phyloP scores from a whole-genome alignment of 2,329 filamentous ascomycete species.

The Penicillium sclerotiorum region DNA sequence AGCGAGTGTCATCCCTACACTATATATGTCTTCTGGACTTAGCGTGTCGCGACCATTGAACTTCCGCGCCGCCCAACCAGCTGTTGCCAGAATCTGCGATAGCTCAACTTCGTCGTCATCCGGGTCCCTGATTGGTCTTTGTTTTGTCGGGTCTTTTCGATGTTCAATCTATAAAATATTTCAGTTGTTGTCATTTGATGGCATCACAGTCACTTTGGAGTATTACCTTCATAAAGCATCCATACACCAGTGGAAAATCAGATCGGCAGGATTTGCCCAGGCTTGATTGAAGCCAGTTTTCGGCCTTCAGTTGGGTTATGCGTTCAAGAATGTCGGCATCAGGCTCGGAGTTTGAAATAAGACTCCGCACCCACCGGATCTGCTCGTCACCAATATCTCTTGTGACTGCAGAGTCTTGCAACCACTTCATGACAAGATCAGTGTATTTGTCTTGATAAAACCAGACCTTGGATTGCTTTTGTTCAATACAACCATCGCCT shows the following conservation, averaged over 20 bases:
- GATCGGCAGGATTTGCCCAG: background rate
- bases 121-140: too few relatives aligned
- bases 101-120: too few relatives aligned
- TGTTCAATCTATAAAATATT: too few relatives aligned
- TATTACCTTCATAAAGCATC: background rate
- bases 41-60: too few relatives aligned
- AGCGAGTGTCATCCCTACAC: too few relatives aligned
- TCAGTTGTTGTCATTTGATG: too few relatives aligned
- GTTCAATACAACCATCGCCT: too few relatives aligned
- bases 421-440: slow-evolving; percentile 23
- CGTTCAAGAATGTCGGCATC: slow-evolving; percentile 30
- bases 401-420: slow-evolving; percentile 29
- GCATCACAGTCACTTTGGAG: background rate
- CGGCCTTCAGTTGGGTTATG: slow-evolving; percentile 4
- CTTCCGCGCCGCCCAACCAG: too few relatives aligned
- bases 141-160: too few relatives aligned
- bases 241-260: background rate
- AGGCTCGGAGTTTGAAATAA: slow-evolving; percentile 26
- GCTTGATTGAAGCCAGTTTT: background rate
- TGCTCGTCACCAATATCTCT: slow-evolving; percentile 24
- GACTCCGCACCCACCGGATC: slow-evolving; percentile 25
- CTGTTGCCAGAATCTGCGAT: too few relatives aligned
- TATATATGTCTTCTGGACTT: too few relatives aligned
- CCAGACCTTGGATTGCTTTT: too few relatives aligned
- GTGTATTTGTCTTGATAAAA: slow-evolving; percentile 18